Base-by-base conservation (phyloP, 2,329 filamentous ascomycete genomes). In the Clonostachys rhizophaga region DNA sequence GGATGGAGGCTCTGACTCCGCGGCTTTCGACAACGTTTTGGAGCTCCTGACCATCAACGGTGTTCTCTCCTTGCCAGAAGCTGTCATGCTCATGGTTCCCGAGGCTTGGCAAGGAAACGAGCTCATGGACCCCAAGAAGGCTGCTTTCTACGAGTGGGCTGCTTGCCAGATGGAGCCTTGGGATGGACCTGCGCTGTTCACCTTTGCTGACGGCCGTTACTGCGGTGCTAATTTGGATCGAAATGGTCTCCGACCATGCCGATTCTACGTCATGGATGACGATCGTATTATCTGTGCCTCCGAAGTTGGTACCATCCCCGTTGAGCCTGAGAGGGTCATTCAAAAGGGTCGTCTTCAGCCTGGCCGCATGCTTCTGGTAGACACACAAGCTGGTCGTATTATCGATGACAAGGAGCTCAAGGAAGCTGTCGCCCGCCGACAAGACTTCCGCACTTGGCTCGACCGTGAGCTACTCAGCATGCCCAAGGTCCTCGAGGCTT, bases 101-200 rank as follows among this genome's bases (percentile, higher is more conserved):
- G 92, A 97, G 71, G 92, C 92, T 50, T 97, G 92, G 92, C 91
- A 97, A 70, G 92, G 91, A 51, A 96, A 96, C 68, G 75, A 84
- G 36, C 76, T 84, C 50, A 95, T 97, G 87, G 91, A 96, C 59
- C 89, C 91, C 48, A 88, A 89, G 61, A 97, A 97, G 74, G 89
- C 91, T 49, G 92, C 92, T 45, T 97, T 96, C 71, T 97, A 97
- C 71, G 91, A 97, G 68, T 97, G 92, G 91, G 92, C 92, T 60
- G 91, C 91, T 55, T 97, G 92, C 68, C 88, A 95, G 76, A 97
- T 97, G 92, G 92, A 97, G 74, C 91, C 92, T 14, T 97, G 92
- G 92, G 92, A 97, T 69, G 92, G 92, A 16, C 92, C 92, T 34
- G 92, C 92, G 47, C 82, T 97, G 34, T 97, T 97, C 76, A 96